These are phyloP conservation scores for Tetrapyrgos nigripes DNA, from an alignment of 1,284 basidiomycete species.

Conservation along the genomic window DNA sequence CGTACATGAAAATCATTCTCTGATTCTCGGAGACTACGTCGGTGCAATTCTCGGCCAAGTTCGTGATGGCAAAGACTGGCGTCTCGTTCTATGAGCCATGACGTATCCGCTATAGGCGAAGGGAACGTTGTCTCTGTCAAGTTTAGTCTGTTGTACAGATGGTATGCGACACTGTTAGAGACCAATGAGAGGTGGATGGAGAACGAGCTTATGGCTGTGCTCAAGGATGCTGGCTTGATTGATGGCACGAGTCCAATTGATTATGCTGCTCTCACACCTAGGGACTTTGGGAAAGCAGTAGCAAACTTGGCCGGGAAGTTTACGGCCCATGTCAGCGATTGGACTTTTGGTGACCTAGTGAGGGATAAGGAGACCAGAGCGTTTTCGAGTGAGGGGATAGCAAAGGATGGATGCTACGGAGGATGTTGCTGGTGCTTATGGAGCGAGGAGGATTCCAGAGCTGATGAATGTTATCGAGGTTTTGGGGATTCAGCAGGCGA, in stretches of 20 bases:
- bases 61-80: constrained; percentile 66
- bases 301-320: constrained; percentile 40
- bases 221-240: constrained; percentile 43
- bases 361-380: constrained; percentile 44
- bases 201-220: constrained; percentile 49
- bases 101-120: constrained; percentile 63
- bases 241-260: not conserved
- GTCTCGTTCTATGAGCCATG: constrained; percentile 53
- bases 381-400: constrained; percentile 76
- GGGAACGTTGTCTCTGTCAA: constrained; percentile 80
- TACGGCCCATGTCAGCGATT: constrained; percentile 46
- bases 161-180: constrained; percentile 74
- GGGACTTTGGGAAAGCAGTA: constrained; percentile 49
- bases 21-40: constrained; percentile 77
- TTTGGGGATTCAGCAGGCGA: constrained; percentile 72
- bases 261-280: constrained; percentile 43
- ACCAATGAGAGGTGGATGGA: constrained; percentile 70
- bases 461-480: constrained; percentile 76
- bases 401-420: constrained; percentile 69
- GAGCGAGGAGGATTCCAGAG: constrained; percentile 77
- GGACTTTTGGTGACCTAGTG: constrained; percentile 62
- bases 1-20: constrained; percentile 77
- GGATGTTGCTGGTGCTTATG: constrained; percentile 71
- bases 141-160: constrained; percentile 77
- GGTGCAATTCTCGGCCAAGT: constrained; percentile 71